phyloP scores from a whole-genome alignment of 768 basidiomycete genomes.

The Termitomyces sp. region DNA sequence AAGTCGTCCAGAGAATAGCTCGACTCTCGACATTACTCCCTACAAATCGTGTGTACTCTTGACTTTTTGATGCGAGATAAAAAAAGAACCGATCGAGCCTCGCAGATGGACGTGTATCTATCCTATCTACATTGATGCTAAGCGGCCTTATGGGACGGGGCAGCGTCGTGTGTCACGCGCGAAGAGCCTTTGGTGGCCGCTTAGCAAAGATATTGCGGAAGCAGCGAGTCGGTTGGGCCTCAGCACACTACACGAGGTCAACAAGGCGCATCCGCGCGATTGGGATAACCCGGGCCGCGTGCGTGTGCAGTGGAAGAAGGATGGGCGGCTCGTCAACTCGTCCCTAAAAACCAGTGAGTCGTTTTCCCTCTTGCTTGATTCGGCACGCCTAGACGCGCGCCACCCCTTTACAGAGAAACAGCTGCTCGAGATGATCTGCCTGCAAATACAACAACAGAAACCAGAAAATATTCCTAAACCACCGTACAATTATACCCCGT shows the following conservation, averaged over 20 bases:
- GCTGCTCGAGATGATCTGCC: conserved; percentile 68
- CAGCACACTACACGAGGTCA: conserved; percentile 81
- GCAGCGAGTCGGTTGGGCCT: conserved; percentile 77
- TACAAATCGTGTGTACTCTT: conserved; percentile 67
- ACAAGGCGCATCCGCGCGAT: conserved; percentile 89
- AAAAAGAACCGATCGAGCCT: conserved; percentile 12
- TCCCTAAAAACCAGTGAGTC: conserved; percentile 73
- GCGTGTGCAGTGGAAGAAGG: conserved; percentile 88
- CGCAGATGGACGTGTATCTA: conserved; percentile 93
- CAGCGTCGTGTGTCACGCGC: conserved; percentile 76
- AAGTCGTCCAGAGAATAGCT: conserved; percentile 24
- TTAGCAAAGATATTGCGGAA: conserved; percentile 89
- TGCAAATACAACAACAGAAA: conserved; percentile 69
- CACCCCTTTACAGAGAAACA: conserved; percentile 61
- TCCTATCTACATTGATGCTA: conserved; percentile 96
- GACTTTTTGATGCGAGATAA: conserved; percentile 13
- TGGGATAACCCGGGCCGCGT: conserved; percentile 99
- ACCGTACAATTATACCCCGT: conserved; percentile 45
- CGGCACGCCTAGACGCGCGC: not conserved
- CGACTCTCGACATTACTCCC: conserved; percentile 68
- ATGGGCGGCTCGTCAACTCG: conserved; percentile 61
- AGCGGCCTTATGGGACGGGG: conserved; percentile 81
- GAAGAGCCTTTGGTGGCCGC: conserved; percentile 91
- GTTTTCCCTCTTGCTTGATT: not conserved
- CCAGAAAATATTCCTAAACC: conserved; percentile 66